These are phyloP conservation scores for Aaosphaeria pasadenensis DNA, from an alignment of 2,329 filamentous ascomycete genomes.

Conservation along the genomic window DNA sequence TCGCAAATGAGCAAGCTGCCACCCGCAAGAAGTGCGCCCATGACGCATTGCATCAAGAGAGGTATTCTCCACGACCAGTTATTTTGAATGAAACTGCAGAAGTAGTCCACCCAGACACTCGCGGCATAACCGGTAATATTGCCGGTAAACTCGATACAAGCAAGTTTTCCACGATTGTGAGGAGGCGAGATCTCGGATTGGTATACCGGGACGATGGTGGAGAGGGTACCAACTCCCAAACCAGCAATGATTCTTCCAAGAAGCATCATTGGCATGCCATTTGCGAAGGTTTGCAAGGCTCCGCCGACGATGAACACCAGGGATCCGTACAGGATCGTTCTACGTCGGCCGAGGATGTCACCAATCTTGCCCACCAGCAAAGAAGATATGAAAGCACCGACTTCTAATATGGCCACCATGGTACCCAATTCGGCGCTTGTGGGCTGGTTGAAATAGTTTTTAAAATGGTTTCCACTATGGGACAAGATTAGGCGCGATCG, in stretches of 20 bases:
- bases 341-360: conserved; percentile 84
- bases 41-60: conserved; percentile 86
- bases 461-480: conserved; percentile 77
- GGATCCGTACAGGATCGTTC: conserved; percentile 90
- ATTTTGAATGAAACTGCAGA: conserved; percentile 83
- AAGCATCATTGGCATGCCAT: conserved; percentile 83
- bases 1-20: conserved; percentile 94
- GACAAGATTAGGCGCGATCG: conserved; percentile 23
- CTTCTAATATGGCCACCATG: conserved; percentile 95
- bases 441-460: conserved; percentile 88
- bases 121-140: conserved; percentile 96
- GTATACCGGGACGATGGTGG: conserved; percentile 53
- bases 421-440: conserved; percentile 85
- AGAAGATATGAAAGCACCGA: conserved; percentile 89
- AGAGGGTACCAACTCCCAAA: conserved; percentile 50
- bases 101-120: conserved; percentile 98
- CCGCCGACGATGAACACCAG: conserved; percentile 83
- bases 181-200: conserved; percentile 71
- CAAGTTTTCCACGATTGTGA: conserved; percentile 91
- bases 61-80: conserved; percentile 89
- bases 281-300: conserved; percentile 77
- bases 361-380: conserved; percentile 82
- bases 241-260: conserved; percentile 50
- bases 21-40: conserved; percentile 80
- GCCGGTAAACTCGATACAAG: conserved; percentile 96